Conservation (phyloP, 805 yeast species). For the Lipomyces yamanashiensis region DNA sequence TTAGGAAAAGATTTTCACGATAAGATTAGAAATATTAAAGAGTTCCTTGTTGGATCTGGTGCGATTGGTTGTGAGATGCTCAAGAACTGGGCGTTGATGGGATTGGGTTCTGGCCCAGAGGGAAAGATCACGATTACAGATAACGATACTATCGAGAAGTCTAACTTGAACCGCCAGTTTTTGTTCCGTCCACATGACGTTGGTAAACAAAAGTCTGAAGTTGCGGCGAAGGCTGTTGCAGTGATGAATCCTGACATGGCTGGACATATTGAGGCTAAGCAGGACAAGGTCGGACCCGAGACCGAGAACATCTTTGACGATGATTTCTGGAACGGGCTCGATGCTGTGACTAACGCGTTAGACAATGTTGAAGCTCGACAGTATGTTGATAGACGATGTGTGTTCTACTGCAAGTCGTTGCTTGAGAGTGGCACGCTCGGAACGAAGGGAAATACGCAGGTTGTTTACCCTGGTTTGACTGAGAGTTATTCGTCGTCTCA, state of each 20-base stretch:
- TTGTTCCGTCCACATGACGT: constrained; percentile 94
- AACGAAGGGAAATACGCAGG: constrained; percentile 98
- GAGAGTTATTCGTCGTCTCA: constrained; percentile 95
- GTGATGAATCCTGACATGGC: constrained; percentile 82
- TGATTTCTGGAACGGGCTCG: constrained; percentile 79
- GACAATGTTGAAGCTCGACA: constrained; percentile 98
- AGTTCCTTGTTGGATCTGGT: constrained; percentile 95
- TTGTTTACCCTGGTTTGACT: constrained; percentile 87
- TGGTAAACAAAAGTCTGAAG: constrained; percentile 86
- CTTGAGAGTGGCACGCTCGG: constrained; percentile 97
- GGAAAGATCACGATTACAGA: constrained; percentile 89
- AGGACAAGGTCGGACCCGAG: constrained; percentile 92
- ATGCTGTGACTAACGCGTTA: constrained; percentile 92
- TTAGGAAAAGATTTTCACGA: constrained; percentile 82
- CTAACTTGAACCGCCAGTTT: constrained; percentile 95
- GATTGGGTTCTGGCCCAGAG: constrained; percentile 87
- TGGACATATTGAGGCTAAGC: constrained; percentile 74
- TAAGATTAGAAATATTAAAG: constrained; percentile 71
- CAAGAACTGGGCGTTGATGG: constrained; percentile 97
- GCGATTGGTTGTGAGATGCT: constrained; percentile 99
- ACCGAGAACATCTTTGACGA: constrained; percentile 87
- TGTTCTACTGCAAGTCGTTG: constrained; percentile 85
- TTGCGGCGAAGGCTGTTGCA: constrained; percentile 82
- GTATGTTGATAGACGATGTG: constrained; percentile 95
- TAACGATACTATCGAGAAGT: constrained; percentile 92